These are phyloP conservation scores for Phalaenopsis equestris DNA, from an alignment of 106 monocot species.

Conservation along the genomic window DNA sequence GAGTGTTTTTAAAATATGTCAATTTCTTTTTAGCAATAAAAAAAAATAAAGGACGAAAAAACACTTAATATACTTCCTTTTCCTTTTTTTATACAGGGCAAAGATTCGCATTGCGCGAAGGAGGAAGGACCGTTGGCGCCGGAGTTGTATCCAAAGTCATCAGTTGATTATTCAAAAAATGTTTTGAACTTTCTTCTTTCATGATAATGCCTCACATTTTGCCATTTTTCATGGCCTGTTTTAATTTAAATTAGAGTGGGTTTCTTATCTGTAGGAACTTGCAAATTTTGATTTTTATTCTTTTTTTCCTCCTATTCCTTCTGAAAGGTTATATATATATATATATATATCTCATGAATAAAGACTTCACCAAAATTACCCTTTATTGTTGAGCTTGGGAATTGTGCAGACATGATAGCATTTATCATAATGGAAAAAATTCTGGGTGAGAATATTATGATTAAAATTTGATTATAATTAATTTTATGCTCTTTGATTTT, in stretches of 20 bases:
- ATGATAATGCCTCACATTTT: background rate
- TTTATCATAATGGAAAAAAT: no score
- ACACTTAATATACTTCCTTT: background rate
- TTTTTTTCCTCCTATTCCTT: background rate
- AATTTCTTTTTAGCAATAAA: no score
- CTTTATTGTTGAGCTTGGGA: no score
- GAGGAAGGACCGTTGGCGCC: constrained; percentile 76
- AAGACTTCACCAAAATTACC: background rate
- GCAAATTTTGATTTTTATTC: background rate
- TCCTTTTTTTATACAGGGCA: constrained; percentile 33
- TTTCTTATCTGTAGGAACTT: background rate
- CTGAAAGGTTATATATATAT: background rate
- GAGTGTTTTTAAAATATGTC: no score
- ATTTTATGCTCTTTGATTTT: no score
- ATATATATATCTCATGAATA: background rate
- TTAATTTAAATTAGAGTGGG: background rate
- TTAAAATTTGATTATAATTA: no score
- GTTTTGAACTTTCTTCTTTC: background rate
- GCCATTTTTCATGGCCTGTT: no score
- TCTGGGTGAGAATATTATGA: no score
- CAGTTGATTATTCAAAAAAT: constrained; percentile 22
- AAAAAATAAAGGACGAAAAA: no score
- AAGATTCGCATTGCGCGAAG: constrained; percentile 78
- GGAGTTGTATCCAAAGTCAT: constrained; percentile 79
- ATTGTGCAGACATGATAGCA: no score